phyloP scores from a whole-genome alignment of 345 rosid genomes.

The Bretschneidera sinensis region DNA sequence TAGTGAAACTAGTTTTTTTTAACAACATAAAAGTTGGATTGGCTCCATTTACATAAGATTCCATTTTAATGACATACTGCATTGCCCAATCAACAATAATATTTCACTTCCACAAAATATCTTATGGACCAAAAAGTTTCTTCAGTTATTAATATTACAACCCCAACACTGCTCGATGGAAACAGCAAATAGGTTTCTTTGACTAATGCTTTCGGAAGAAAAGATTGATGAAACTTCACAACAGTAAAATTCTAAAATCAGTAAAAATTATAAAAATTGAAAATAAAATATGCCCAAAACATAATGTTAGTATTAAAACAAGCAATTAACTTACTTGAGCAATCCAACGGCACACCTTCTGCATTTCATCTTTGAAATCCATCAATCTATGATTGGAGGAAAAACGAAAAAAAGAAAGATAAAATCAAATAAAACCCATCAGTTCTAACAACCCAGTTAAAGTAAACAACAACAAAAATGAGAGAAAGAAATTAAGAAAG shows the following conservation, averaged over 20 bases:
- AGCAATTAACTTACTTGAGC: constrained; percentile 12
- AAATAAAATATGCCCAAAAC: no score
- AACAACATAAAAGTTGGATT: not conserved
- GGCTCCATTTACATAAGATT: not conserved
- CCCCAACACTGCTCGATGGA: not conserved
- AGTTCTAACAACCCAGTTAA: no score
- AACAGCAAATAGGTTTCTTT: not conserved
- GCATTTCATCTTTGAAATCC: constrained; percentile 23
- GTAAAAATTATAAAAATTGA: no score
- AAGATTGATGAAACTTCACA: not conserved
- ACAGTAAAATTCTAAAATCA: no score
- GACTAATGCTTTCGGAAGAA: not conserved
- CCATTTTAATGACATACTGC: not conserved
- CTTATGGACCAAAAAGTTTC: no score
- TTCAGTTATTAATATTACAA: no score
- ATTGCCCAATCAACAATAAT: not conserved
- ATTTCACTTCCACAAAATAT: no score
- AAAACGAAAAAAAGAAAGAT: not conserved
- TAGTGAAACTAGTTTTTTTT: not conserved
- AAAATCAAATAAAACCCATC: not conserved
- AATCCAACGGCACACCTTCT: constrained; percentile 6
- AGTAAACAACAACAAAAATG: no score
- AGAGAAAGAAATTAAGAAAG: no score
- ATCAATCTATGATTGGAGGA: constrained; percentile 10
- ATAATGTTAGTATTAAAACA: not conserved